Conservation (phyloP, 441 rosid species). For the Croton setiger region DNA sequence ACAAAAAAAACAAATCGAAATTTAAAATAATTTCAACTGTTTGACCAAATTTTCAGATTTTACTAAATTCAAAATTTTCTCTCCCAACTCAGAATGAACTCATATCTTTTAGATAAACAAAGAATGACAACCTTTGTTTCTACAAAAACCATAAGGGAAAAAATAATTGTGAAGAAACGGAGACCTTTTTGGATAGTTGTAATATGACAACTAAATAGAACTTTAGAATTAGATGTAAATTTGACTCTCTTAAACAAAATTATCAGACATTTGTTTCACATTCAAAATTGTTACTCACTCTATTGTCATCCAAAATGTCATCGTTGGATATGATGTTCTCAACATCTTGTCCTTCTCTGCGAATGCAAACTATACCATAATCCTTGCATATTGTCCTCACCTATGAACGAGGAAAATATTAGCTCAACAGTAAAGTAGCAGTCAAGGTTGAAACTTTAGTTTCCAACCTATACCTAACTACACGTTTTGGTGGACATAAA, state of each 20-base stretch:
- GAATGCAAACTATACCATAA: conserved; percentile 80
- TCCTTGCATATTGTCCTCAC: conserved; percentile 61
- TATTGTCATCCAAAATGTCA: conserved; percentile 47
- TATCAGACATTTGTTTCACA: neutral
- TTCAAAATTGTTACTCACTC: conserved; percentile 33
- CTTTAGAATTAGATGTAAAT: neutral
- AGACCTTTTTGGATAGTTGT: neutral
- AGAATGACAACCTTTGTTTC: neutral
- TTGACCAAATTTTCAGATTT: neutral
- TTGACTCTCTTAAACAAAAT: neutral
- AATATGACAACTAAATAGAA: neutral
- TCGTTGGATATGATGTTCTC: conserved; percentile 47
- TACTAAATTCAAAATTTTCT: neutral
- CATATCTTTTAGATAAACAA: neutral
- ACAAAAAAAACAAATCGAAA: too few relatives aligned
- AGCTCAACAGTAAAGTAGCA: neutral
- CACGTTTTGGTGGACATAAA: neutral
- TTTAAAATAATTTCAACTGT: neutral
- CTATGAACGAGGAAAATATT: conserved; percentile 27
- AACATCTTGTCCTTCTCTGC: conserved; percentile 73
- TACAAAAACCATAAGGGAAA: neutral
- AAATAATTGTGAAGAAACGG: neutral
- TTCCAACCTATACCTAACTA: neutral
- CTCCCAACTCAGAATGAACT: neutral
- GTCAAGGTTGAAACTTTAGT: neutral